phyloP scores from a whole-genome alignment of 345 rosid species.

The Jatropha curcas region DNA sequence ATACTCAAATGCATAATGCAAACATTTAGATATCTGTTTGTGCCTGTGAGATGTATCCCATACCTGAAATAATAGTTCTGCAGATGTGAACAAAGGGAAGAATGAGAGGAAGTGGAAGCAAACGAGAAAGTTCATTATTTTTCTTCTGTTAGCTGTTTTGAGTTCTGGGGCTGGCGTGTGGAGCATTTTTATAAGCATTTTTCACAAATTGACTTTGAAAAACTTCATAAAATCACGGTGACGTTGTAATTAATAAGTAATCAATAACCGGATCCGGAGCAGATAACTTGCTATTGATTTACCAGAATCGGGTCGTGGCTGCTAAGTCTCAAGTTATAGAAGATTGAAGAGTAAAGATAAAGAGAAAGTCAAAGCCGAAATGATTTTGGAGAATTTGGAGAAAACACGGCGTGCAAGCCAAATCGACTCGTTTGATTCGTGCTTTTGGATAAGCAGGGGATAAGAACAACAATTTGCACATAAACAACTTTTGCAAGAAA shows the following conservation, averaged over 20 bases:
- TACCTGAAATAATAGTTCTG: constrained; percentile 23
- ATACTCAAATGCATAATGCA: neutral
- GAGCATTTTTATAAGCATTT: constrained; percentile 8
- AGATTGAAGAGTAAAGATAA: neutral
- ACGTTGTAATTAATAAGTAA: too few species aligned
- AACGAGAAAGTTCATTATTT: constrained; percentile 6
- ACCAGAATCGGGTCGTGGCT: neutral
- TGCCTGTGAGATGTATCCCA: neutral
- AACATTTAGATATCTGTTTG: neutral
- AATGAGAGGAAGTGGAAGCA: constrained; percentile 10
- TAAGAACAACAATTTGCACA: neutral
- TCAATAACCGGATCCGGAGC: neutral
- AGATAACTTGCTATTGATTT: neutral
- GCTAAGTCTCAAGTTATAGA: neutral
- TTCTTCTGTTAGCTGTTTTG: neutral
- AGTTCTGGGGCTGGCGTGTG: neutral
- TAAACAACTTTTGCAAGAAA: neutral
- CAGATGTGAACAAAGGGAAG: constrained; percentile 19
- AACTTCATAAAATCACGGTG: constrained; percentile 15
- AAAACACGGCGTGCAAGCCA: neutral
- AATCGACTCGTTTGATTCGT: neutral
- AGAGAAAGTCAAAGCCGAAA: neutral
- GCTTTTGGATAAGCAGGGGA: neutral
- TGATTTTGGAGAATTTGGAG: neutral
- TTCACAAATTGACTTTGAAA: neutral